Percentiles rank a stretch among this genome's conserved stretches.
Evolutionary conservation across 2,329 filamentous ascomycete species (phyloP).

Genomic region (Paraconiothyrium brasiliense): DNA sequence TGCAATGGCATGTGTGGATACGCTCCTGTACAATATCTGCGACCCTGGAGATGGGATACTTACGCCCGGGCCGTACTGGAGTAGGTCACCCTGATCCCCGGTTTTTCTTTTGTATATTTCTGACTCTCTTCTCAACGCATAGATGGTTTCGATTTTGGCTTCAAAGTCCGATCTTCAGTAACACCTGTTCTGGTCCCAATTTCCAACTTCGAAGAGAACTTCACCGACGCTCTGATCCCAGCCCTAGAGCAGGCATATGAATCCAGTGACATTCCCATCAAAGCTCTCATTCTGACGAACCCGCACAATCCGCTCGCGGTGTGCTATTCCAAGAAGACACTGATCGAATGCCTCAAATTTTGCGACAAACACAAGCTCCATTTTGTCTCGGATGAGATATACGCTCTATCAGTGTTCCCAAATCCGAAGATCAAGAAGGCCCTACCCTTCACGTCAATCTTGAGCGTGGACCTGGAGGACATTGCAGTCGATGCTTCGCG

Average conservation of each 20-base stretch:
- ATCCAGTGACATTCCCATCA: conserved; percentile 15
- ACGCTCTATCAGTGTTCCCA: conserved; percentile 26
- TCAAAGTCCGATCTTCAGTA: background rate
- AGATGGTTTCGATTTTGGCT: conserved; percentile 14
- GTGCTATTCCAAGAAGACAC: conserved; percentile 33
- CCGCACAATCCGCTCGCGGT: conserved; percentile 56
- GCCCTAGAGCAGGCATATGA: conserved; percentile 24
- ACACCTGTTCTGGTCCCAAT: background rate
- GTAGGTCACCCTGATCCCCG: too few relatives aligned
- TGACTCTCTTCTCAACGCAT: too few relatives aligned
- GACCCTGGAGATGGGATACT: conserved; percentile 46
- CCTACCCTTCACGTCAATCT: background rate
- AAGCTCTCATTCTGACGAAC: conserved; percentile 55
- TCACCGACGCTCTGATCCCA: conserved; percentile 19
- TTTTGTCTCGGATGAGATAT: conserved; percentile 50
- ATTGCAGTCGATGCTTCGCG: background rate
- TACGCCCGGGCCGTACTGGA: conserved; percentile 44
- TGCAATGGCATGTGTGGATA: conserved; percentile 30
- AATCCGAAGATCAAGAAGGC: background rate
- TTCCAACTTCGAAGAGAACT: background rate
- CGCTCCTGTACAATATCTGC: conserved; percentile 46
- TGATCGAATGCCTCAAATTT: conserved; percentile 29
- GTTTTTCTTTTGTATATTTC: too few relatives aligned
- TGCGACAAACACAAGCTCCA: conserved; percentile 44
- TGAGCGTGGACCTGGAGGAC: background rate